Conservation (phyloP, 1,139 yeast species). For the Taphrina confusa region DNA sequence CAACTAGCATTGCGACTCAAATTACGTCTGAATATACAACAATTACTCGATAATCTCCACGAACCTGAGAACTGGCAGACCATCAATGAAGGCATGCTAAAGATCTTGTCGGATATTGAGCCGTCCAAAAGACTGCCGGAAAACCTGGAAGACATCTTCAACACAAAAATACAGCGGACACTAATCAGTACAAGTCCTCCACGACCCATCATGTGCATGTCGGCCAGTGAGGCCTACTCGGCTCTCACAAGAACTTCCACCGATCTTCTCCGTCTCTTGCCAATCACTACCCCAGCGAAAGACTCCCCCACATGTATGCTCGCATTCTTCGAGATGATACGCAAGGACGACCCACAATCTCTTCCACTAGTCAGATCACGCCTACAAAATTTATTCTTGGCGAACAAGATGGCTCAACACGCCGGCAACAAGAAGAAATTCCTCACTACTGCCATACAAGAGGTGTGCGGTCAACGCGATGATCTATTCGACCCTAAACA, state of each 20-base stretch:
- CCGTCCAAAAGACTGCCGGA: neutral
- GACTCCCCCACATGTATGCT: constrained; percentile 21
- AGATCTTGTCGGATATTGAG: neutral
- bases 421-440: constrained; percentile 15
- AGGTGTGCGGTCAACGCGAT: constrained; percentile 16
- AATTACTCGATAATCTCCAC: neutral
- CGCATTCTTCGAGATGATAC: constrained; percentile 8
- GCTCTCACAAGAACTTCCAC: constrained; percentile 4
- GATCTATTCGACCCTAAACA: constrained; percentile 23
- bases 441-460: constrained; percentile 20
- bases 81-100: neutral
- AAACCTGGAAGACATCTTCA: constrained; percentile 13
- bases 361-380: constrained; percentile 19
- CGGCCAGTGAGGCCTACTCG: constrained; percentile 20
- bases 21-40: neutral
- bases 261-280: constrained; percentile 20
- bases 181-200: constrained; percentile 35
- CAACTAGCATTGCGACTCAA: constrained; percentile 6
- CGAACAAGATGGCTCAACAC: constrained; percentile 13
- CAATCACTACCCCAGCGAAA: constrained; percentile 6
- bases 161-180: constrained; percentile 27
- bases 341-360: constrained; percentile 7
- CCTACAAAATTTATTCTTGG: constrained; percentile 15
- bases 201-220: constrained; percentile 33
- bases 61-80: neutral